These are phyloP conservation scores for Xylariomycetidae sp. DNA, from an alignment of 2,329 filamentous ascomycete genomes.

Conservation along the genomic window DNA sequence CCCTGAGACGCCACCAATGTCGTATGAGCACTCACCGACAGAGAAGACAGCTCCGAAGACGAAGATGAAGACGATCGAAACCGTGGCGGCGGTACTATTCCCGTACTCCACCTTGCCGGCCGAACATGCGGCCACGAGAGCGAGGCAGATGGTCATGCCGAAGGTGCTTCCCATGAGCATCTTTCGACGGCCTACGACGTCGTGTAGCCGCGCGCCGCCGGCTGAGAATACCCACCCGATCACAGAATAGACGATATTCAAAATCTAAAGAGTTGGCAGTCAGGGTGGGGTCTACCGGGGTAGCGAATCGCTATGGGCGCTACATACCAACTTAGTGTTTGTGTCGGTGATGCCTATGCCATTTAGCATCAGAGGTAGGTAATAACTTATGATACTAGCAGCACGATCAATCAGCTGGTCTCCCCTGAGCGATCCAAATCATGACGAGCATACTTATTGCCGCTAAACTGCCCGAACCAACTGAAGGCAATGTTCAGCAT, in stretches of 20 bases:
- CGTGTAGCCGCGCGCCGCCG: conserved; percentile 33
- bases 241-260: conserved; percentile 35
- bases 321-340: conserved; percentile 31
- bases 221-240: conserved; percentile 34
- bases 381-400: conserved; percentile 31
- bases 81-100: conserved; percentile 29
- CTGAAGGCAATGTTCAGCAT: conserved; percentile 36
- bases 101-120: conserved; percentile 29
- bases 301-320: too few relatives aligned
- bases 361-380: conserved; percentile 35
- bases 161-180: conserved; percentile 32
- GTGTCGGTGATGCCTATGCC: conserved; percentile 34
- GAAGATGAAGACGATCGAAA: conserved; percentile 35
- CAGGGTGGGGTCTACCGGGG: too few relatives aligned
- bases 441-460: conserved; percentile 26
- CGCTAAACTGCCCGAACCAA: conserved; percentile 37
- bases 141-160: conserved; percentile 32
- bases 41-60: conserved; percentile 32
- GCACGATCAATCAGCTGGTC: conserved; percentile 2
- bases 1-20: too few relatives aligned
- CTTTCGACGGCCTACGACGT: conserved; percentile 35
- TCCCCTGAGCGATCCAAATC: too few relatives aligned
- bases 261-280: conserved; percentile 12
- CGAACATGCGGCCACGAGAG: conserved; percentile 32
- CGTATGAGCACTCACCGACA: conserved; percentile 11